Conservation (phyloP, 441 rosid species). For the Isatis lusitanica region DNA sequence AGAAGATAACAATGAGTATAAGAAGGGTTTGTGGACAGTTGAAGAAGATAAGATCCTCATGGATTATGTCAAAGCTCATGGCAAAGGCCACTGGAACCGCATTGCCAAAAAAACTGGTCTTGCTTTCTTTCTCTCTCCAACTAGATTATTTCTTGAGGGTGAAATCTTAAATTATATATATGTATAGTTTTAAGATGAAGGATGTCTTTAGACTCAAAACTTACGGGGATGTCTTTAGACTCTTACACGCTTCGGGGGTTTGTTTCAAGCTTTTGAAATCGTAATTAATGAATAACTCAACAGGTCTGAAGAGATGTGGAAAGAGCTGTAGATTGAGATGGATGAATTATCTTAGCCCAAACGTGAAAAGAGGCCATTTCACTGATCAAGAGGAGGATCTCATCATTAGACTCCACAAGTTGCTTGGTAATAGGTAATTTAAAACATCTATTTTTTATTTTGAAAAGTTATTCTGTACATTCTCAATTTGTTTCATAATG, state of each 20-base stretch:
- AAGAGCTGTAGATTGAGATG: conserved; percentile 76
- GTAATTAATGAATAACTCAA: background rate
- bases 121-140: background rate
- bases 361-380: conserved; percentile 54
- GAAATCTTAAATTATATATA: background rate
- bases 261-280: background rate
- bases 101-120: conserved; percentile 57
- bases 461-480: no score
- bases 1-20: conserved; percentile 40
- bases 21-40: conserved; percentile 60
- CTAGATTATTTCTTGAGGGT: background rate
- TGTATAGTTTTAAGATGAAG: no score
- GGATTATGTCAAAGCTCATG: conserved; percentile 55
- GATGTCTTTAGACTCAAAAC: no score
- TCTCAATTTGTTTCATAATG: no score
- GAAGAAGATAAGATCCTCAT: conserved; percentile 64
- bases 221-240: no score
- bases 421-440: conserved; percentile 70
- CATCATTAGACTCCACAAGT: conserved; percentile 64
- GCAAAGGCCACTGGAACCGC: conserved; percentile 61
- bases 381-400: conserved; percentile 73
- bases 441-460: no score
- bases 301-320: conserved; percentile 65
- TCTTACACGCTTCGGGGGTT: background rate
- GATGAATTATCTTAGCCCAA: conserved; percentile 70